These are phyloP conservation scores for Holtermannia corniformis DNA, from an alignment of 768 basidiomycete genomes.

Conservation along the genomic window DNA sequence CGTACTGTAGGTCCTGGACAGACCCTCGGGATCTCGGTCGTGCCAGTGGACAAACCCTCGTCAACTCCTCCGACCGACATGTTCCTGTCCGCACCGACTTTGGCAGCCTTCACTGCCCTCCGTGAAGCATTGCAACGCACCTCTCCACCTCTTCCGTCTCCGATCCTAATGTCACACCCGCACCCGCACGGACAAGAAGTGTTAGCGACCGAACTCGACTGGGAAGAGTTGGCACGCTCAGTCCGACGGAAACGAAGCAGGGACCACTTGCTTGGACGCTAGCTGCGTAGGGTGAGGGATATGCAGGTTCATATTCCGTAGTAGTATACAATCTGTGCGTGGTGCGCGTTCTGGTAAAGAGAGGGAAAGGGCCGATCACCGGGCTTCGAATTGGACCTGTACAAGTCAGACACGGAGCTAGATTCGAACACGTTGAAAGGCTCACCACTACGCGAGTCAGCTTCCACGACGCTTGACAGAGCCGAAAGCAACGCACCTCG, in stretches of 20 bases:
- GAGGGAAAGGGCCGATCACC: slow-evolving; percentile 43
- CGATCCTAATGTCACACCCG: background rate
- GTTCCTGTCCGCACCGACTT: too few species aligned
- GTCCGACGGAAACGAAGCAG: background rate
- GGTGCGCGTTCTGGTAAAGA: too few species aligned
- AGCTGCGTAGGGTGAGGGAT: too few species aligned
- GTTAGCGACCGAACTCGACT: background rate
- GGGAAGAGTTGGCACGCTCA: background rate
- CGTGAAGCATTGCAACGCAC: background rate
- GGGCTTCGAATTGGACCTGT: slow-evolving; percentile 54
- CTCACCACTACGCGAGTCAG: slow-evolving; percentile 10
- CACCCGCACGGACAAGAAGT: background rate
- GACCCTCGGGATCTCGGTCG: too few species aligned
- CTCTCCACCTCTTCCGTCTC: background rate
- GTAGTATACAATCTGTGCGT: too few species aligned
- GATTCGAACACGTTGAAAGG: background rate
- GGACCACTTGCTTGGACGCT: too few species aligned
- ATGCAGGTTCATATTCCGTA: too few species aligned
- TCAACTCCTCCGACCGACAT: too few species aligned
- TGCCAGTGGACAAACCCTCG: too few species aligned
- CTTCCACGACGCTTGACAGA: background rate
- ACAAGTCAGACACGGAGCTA: slow-evolving; percentile 4
- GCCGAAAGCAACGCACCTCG: slow-evolving; percentile 58
- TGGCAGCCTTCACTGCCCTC: background rate
- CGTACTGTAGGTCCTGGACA: too few species aligned